A percentile compares a stretch with the other conserved stretches of the same genome.
Evolutionary conservation across 306 rosid species (phyloP).

Genomic region (Prunus davidiana): DNA sequence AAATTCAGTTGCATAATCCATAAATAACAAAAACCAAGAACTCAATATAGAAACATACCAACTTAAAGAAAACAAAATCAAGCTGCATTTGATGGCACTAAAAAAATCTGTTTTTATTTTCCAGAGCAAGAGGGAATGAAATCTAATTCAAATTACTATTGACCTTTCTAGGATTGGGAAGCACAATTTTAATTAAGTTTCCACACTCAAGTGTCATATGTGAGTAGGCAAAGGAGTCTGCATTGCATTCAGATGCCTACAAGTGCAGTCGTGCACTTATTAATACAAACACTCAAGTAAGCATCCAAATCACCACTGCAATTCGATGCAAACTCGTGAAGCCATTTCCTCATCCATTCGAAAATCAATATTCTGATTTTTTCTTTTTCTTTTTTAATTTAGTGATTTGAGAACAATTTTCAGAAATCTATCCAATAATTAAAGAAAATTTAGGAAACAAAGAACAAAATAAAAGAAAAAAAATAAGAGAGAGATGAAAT

Average conservation of each 20-base stretch:
- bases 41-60: neutral
- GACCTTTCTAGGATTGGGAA: neutral
- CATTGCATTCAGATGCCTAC: neutral
- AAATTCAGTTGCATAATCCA: neutral
- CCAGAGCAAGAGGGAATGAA: neutral
- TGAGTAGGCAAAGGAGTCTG: neutral
- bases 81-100: neutral
- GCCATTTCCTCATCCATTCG: neutral
- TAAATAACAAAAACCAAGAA: neutral
- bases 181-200: neutral
- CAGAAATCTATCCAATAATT: too few relatives aligned
- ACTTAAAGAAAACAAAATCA: neutral
- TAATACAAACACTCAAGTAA: neutral
- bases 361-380: neutral
- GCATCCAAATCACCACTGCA: neutral
- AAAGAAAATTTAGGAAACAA: neutral
- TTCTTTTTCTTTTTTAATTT: too few relatives aligned
- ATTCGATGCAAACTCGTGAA: neutral
- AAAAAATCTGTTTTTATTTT: neutral
- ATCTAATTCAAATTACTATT: neutral
- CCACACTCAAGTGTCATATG: neutral
- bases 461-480: neutral
- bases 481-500: neutral
- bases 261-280: neutral
- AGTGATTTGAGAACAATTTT: neutral